These are phyloP conservation scores for Falciphora oryzae DNA, from an alignment of 2,329 filamentous ascomycete species.

Conservation along the genomic window DNA sequence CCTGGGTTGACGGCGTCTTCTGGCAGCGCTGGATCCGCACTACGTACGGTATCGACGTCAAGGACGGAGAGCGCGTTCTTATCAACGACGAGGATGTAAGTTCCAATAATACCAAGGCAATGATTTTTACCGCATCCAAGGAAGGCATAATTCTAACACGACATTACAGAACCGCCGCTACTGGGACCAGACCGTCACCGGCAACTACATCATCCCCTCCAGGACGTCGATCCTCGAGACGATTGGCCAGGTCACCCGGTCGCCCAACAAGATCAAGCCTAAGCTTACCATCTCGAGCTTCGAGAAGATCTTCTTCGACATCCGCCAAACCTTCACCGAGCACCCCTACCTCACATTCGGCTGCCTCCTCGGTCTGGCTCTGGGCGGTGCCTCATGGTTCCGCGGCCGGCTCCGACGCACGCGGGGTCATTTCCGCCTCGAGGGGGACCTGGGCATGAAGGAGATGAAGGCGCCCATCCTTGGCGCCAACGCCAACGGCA, in stretches of 20 bases:
- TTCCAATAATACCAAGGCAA: conserved; percentile 16
- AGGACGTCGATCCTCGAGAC: conserved; percentile 90
- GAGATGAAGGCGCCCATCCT: conserved; percentile 62
- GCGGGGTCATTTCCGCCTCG: conserved; percentile 55
- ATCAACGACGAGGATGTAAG: conserved; percentile 97
- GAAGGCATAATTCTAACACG: background rate
- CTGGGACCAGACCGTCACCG: conserved; percentile 88
- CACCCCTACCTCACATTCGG: conserved; percentile 55
- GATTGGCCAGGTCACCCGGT: conserved; percentile 62
- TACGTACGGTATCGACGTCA: conserved; percentile 89
- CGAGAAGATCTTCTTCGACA: conserved; percentile 65
- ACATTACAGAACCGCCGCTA: conserved; percentile 72
- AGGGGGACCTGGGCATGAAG: conserved; percentile 43
- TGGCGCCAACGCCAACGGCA: conserved; percentile 38
- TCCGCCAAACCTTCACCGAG: conserved; percentile 51
- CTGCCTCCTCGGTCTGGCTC: conserved; percentile 49
- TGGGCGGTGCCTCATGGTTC: conserved; percentile 48
- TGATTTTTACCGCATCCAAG: background rate
- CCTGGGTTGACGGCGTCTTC: conserved; percentile 94
- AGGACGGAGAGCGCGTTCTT: conserved; percentile 83
- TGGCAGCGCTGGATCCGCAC: conserved; percentile 96
- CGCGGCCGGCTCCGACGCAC: conserved; percentile 48
- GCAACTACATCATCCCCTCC: conserved; percentile 82
- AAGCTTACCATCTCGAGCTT: conserved; percentile 73
- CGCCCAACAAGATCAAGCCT: conserved; percentile 64